A percentile compares a stretch with the other conserved stretches of the same genome.
These are phyloP conservation scores for Sclerotinia sclerotiorum DNA, from an alignment of 2,329 filamentous ascomycete genomes.

Conservation along the genomic window DNA sequence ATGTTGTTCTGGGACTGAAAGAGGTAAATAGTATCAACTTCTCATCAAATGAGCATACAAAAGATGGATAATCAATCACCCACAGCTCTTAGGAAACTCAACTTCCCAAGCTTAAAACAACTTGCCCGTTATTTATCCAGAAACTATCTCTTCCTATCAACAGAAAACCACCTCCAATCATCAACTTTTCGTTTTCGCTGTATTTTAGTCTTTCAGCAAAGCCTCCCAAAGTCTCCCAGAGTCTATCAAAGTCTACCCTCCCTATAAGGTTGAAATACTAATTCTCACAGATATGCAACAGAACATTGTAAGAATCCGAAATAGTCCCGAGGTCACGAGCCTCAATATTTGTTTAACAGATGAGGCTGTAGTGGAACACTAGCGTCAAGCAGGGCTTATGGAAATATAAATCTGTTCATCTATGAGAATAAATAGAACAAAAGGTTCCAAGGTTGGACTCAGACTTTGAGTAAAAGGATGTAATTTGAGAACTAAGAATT, in stretches of 20 bases:
- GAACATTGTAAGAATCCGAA: background rate
- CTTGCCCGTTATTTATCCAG: rapidly evolving
- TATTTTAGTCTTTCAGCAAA: background rate
- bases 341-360: background rate
- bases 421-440: background rate
- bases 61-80: background rate
- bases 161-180: no score
- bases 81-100: background rate
- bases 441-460: background rate
- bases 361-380: no score
- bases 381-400: background rate
- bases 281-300: background rate
- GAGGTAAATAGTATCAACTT: background rate
- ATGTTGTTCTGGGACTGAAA: background rate
- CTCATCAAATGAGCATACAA: background rate
- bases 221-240: background rate
- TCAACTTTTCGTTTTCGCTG: background rate
- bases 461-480: background rate
- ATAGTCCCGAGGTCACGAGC: background rate
- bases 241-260: background rate
- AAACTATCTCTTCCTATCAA: background rate
- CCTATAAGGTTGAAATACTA: background rate
- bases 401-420: background rate
- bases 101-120: background rate
- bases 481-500: background rate